Evolutionary conservation across 495 filamentous ascomycete genomes (phyloP).

Genomic region (Daldinia bambusicola): DNA sequence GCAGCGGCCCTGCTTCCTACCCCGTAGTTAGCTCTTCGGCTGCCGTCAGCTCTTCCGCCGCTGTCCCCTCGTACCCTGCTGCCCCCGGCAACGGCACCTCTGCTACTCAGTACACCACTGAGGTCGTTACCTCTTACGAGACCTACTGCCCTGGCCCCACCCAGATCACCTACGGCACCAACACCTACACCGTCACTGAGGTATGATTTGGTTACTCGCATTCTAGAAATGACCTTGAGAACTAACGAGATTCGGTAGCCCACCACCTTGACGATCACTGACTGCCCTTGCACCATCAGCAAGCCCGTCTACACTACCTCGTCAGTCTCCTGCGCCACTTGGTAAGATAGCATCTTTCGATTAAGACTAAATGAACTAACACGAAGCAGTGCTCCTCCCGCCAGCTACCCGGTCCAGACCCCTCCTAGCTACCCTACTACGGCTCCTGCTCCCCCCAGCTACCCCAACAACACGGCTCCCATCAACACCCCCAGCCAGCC

Average conservation of each 20-base stretch:
- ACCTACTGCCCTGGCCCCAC: constrained; percentile 89
- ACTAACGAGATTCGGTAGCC: constrained; percentile 55
- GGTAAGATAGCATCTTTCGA: constrained; percentile 57
- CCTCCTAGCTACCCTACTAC: constrained; percentile 41
- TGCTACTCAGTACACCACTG: constrained; percentile 70
- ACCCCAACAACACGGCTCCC: constrained; percentile 43
- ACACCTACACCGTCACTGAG: constrained; percentile 83
- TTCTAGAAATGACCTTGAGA: neutral
- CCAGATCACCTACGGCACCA: constrained; percentile 70
- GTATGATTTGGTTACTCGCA: constrained; percentile 42
- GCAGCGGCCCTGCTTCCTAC: neutral
- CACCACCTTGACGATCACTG: constrained; percentile 81
- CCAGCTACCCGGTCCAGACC: constrained; percentile 14
- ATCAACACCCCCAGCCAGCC: constrained; percentile 46
- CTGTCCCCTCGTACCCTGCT: constrained; percentile 37
- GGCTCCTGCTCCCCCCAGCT: constrained; percentile 36
- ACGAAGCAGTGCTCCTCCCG: constrained; percentile 38
- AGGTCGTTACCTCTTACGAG: constrained; percentile 81
- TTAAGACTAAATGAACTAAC: constrained; percentile 41
- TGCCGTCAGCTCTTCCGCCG: neutral
- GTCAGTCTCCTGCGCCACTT: constrained; percentile 72
- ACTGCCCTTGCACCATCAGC: constrained; percentile 82
- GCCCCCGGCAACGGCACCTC: constrained; percentile 57
- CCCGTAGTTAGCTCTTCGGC: neutral
- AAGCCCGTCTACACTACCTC: constrained; percentile 72